A percentile compares a stretch with the other conserved stretches of the same genome.
These are phyloP conservation scores for Cyberlindnera mrakii DNA, from an alignment of 805 yeast species.

Conservation along the genomic window DNA sequence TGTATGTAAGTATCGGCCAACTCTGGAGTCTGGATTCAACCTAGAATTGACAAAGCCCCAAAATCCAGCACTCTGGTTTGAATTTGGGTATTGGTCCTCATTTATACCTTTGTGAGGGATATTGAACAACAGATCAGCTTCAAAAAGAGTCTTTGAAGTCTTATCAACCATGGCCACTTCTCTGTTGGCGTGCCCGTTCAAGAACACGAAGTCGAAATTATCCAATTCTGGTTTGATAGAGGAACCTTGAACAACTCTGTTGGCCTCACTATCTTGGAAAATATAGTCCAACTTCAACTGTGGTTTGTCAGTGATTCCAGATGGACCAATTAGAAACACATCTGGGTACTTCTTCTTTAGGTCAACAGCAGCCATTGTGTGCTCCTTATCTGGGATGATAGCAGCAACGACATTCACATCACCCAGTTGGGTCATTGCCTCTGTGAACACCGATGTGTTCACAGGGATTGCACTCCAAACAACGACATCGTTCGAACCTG, in stretches of 20 bases:
- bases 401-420: constrained; percentile 38
- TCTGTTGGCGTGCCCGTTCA: constrained; percentile 52
- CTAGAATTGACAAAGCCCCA: constrained; percentile 32
- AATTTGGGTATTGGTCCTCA: constrained; percentile 39
- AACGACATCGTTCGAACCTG: constrained; percentile 26
- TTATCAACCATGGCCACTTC: constrained; percentile 50
- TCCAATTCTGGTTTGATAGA: constrained; percentile 35
- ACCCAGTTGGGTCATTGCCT: constrained; percentile 32
- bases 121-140: constrained; percentile 59
- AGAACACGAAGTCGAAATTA: constrained; percentile 47
- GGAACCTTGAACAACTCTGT: constrained; percentile 27
- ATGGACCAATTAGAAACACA: constrained; percentile 47
- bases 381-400: constrained; percentile 59
- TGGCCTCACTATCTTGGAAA: constrained; percentile 29
- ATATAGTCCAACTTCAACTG: constrained; percentile 34
- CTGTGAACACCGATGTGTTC: constrained; percentile 35
- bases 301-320: constrained; percentile 31
- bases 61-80: constrained; percentile 40
- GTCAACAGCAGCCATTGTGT: constrained; percentile 54
- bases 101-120: constrained; percentile 46
- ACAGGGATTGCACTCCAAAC: constrained; percentile 60
- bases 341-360: constrained; percentile 46
- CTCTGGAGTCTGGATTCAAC: constrained; percentile 34
- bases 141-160: constrained; percentile 41
- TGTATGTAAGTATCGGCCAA: constrained; percentile 30